Percentiles rank a stretch among this genome's conserved stretches.
These are phyloP conservation scores for Murraya paniculata DNA, from an alignment of 345 rosid genomes.

Conservation along the genomic window DNA sequence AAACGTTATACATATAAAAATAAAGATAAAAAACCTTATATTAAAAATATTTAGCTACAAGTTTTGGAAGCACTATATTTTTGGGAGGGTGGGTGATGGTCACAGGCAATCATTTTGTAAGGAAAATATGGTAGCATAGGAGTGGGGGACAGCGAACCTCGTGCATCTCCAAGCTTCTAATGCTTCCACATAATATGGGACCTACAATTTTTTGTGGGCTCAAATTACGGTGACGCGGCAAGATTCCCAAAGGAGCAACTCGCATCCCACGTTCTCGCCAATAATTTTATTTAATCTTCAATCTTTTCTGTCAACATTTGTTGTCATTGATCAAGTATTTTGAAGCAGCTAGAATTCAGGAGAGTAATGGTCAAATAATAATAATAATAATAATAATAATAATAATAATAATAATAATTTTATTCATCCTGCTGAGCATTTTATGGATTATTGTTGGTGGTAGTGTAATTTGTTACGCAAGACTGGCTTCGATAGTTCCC, in stretches of 20 bases:
- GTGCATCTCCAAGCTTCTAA: background rate
- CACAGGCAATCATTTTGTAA: background rate
- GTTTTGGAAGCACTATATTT: background rate
- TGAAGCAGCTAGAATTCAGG: no score
- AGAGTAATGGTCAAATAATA: no score
- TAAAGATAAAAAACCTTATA: background rate
- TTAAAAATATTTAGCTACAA: background rate
- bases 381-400: no score
- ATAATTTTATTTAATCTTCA: background rate
- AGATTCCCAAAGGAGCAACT: background rate
- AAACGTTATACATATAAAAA: background rate
- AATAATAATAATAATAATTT: no score
- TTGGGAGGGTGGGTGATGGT: background rate
- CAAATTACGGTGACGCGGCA: background rate
- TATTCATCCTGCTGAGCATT: no score
- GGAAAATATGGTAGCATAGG: background rate
- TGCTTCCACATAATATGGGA: conserved; percentile 12
- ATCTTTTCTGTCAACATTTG: background rate
- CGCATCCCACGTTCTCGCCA: background rate
- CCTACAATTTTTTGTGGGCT: conserved; percentile 11
- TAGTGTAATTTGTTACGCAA: background rate
- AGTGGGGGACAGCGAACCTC: conserved; percentile 6
- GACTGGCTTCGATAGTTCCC: background rate
- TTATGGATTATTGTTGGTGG: no score
- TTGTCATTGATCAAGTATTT: no score